Evolutionary conservation across 2,329 filamentous ascomycete species (phyloP).

Genomic region (Nemania serpens): DNA sequence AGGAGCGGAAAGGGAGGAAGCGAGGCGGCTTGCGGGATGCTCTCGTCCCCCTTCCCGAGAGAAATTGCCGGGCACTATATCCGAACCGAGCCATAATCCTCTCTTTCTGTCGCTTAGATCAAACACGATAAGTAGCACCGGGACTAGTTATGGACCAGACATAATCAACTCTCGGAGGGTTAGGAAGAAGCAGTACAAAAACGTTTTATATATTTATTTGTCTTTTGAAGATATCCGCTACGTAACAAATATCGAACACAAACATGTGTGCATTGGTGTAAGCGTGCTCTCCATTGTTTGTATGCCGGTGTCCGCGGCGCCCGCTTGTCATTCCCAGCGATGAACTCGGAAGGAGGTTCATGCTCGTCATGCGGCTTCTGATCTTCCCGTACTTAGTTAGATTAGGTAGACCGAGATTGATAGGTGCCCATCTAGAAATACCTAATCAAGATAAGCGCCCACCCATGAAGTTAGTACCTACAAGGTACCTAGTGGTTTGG

Average conservation of each 20-base stretch:
- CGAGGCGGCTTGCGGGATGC: conserved; percentile 40
- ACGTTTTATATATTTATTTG: not conserved
- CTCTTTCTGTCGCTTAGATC: not conserved
- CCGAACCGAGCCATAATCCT: conserved; percentile 20
- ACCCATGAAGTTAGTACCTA: too few species aligned
- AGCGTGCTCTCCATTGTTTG: conserved; percentile 31
- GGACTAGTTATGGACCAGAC: not conserved
- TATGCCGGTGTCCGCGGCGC: conserved; percentile 14
- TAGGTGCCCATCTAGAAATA: not conserved
- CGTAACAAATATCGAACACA: not conserved
- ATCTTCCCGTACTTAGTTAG: too few species aligned
- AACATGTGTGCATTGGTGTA: not conserved
- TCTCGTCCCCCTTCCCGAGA: conserved; percentile 37
- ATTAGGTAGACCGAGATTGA: too few species aligned
- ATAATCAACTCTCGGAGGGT: not conserved
- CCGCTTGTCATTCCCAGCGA: conserved; percentile 7
- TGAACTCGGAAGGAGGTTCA: not conserved
- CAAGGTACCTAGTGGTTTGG: too few species aligned
- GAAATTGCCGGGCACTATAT: conserved; percentile 32
- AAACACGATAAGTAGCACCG: not conserved
- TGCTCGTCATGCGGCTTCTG: not conserved
- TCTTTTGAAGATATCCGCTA: not conserved
- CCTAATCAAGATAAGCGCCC: not conserved
- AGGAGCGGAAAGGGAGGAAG: conserved; percentile 47
- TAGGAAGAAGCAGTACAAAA: not conserved